phyloP scores from a whole-genome alignment of 1,284 basidiomycete genomes.

The Serendipita sp. region DNA sequence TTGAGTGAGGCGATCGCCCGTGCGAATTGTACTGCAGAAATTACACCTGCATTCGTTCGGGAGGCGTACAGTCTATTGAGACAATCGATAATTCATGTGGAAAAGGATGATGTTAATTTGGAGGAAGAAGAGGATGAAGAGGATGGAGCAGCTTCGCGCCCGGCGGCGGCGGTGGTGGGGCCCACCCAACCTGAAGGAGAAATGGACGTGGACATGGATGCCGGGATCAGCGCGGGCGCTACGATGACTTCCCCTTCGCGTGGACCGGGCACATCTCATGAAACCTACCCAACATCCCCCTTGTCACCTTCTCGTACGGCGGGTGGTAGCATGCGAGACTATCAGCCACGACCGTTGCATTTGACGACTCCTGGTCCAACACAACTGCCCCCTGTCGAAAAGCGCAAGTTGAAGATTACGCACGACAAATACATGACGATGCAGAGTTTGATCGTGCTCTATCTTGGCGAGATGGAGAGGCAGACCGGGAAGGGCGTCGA shows the following conservation, averaged over 20 bases:
- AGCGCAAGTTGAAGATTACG: slow-evolving; percentile 79
- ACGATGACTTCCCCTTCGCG: slow-evolving; percentile 17
- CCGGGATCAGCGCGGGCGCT: slow-evolving; percentile 27
- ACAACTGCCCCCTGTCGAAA: slow-evolving; percentile 27
- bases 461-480: slow-evolving; percentile 67
- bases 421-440: slow-evolving; percentile 90
- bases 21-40: slow-evolving; percentile 90
- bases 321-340: background rate
- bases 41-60: slow-evolving; percentile 83
- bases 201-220: slow-evolving; percentile 37
- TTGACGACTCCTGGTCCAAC: slow-evolving; percentile 11
- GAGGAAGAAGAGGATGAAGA: slow-evolving; percentile 79
- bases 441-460: slow-evolving; percentile 76
- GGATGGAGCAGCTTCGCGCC: slow-evolving; percentile 24
- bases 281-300: slow-evolving; percentile 22
- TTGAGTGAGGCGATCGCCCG: slow-evolving; percentile 64
- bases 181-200: slow-evolving; percentile 40
- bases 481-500: slow-evolving; percentile 68
- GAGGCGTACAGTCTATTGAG: slow-evolving; percentile 89
- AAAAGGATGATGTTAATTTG: slow-evolving; percentile 96
- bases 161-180: slow-evolving; percentile 30
- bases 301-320: slow-evolving; percentile 1
- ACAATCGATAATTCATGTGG: slow-evolving; percentile 98
- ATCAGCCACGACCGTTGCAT: slow-evolving; percentile 6
- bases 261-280: slow-evolving; percentile 20